Conservation (phyloP, 176 grass and related monocot species). For the Tillandsia fasciculata region DNA sequence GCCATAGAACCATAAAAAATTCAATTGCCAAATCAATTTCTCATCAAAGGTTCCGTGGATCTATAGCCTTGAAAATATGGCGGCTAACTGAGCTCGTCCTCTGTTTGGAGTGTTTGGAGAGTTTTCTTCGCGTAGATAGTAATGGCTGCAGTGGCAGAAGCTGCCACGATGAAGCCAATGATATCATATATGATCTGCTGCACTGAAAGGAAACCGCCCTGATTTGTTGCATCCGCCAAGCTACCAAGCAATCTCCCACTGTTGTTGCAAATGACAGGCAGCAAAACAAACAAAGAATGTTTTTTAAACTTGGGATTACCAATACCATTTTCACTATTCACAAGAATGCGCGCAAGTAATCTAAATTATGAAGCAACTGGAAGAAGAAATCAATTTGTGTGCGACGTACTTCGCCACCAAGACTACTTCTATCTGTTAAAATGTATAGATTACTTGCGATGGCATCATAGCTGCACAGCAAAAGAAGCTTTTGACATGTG, state of each 20-base stretch:
- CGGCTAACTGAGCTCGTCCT: constrained; percentile 54
- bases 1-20: no score
- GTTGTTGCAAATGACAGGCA: constrained; percentile 20
- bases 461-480: no score
- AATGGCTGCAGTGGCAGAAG: constrained; percentile 82
- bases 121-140: constrained; percentile 94
- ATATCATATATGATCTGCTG: constrained; percentile 85
- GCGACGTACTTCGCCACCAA: neutral
- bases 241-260: constrained; percentile 78
- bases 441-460: no score
- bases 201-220: constrained; percentile 75
- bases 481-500: no score
- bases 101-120: constrained; percentile 69
- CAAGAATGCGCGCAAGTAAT: neutral
- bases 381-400: neutral
- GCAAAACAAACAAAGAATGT: neutral
- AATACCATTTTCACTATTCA: neutral
- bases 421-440: no score
- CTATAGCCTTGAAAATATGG: neutral
- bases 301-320: neutral
- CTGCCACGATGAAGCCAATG: constrained; percentile 69
- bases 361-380: neutral
- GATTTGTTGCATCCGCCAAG: constrained; percentile 72
- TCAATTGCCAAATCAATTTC: no score
- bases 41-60: no score